phyloP scores from a whole-genome alignment of 2,329 filamentous ascomycete genomes.

The Mariannaea elegans region DNA sequence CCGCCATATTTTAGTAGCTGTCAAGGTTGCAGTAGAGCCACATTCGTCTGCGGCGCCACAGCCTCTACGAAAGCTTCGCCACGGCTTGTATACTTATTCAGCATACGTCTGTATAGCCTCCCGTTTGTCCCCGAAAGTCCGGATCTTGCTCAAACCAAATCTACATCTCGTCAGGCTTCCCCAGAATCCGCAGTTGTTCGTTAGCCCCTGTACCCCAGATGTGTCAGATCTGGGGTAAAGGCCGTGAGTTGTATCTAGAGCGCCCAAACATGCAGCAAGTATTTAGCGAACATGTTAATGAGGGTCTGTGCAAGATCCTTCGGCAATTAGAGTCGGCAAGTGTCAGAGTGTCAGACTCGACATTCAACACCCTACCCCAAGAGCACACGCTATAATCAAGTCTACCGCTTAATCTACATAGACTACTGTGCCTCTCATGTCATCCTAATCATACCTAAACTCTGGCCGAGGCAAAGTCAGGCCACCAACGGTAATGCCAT shows the following conservation, averaged over 20 bases:
- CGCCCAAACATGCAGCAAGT: slow-evolving; percentile 13
- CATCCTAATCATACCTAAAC: neutral
- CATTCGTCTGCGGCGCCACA: neutral
- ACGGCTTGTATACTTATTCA: no score
- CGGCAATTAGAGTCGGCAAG: slow-evolving; percentile 42
- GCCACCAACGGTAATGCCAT: neutral
- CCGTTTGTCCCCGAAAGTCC: no score
- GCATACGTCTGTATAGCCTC: no score
- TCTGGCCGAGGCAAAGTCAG: neutral
- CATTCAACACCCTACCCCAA: no score
- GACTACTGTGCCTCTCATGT: no score
- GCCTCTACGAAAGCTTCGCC: neutral
- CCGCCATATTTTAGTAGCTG: neutral
- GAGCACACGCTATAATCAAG: no score
- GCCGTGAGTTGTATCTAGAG: neutral
- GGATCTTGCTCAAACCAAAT: slow-evolving; percentile 18
- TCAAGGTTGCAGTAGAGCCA: neutral
- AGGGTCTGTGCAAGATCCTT: slow-evolving; percentile 34
- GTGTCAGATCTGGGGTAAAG: slow-evolving; percentile 11
- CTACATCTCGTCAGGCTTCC: slow-evolving; percentile 18
- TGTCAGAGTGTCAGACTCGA: no score
- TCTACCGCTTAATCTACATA: no score
- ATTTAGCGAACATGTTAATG: slow-evolving; percentile 8
- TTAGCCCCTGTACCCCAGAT: slow-evolving; percentile 24
- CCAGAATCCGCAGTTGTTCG: slow-evolving; percentile 14